These are phyloP conservation scores for Rhododendron ovatum DNA, from an alignment of 148 eudicot genomes.

Conservation along the genomic window DNA sequence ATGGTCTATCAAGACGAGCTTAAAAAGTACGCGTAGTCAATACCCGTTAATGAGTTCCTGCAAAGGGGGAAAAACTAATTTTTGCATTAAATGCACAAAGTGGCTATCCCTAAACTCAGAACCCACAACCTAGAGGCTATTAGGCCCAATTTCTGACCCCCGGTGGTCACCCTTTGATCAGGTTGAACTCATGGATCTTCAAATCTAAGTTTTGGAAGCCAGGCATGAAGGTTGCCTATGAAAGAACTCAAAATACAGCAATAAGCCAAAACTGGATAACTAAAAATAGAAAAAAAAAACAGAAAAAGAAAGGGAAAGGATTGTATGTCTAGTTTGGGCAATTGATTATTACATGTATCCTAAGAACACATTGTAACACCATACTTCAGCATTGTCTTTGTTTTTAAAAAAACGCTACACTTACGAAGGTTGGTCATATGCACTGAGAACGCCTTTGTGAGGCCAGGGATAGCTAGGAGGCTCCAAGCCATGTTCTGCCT, in stretches of 20 bases:
- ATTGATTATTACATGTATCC: background rate
- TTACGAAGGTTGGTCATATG: constrained; percentile 74
- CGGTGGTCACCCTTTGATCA: background rate
- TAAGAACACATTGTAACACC: background rate
- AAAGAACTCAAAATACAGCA: background rate
- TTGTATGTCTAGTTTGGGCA: background rate
- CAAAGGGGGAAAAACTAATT: background rate
- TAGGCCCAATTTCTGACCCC: background rate
- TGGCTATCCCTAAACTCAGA: background rate
- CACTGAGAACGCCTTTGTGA: constrained; percentile 63
- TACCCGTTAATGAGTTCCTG: background rate
- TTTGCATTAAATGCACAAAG: background rate
- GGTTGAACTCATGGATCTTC: background rate
- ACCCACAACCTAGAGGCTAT: background rate
- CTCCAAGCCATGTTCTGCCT: constrained; percentile 65
- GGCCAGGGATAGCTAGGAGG: constrained; percentile 66
- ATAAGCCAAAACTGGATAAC: background rate
- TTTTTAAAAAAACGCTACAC: constrained; percentile 8
- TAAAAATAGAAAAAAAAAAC: background rate
- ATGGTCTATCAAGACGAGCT: background rate
- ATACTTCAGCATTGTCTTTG: background rate
- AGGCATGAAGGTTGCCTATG: background rate
- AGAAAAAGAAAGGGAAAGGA: no score
- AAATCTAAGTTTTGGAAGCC: background rate
- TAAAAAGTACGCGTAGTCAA: background rate